Percentiles rank a stretch among this genome's conserved stretches.
Conservation (phyloP, 176 grass and related monocot species). For the Hordeum vulgare region DNA sequence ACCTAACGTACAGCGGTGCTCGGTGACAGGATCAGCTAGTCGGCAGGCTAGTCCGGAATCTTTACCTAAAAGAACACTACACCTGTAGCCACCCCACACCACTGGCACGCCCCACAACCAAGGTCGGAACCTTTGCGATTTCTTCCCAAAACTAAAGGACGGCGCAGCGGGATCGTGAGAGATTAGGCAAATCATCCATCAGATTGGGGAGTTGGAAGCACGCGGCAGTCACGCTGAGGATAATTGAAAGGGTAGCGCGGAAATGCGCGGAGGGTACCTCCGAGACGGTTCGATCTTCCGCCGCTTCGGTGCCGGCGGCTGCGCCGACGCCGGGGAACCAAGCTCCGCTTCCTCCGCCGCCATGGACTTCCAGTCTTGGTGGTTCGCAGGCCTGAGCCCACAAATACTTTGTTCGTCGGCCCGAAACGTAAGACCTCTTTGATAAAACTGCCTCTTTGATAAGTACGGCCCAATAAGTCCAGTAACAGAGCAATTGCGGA, state of each 20-base stretch:
- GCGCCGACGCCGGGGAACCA: not conserved
- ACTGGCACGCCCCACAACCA: not conserved
- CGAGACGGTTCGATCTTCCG: conserved; percentile 35
- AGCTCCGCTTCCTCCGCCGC: conserved; percentile 12
- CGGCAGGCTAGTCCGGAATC: conserved; percentile 28
- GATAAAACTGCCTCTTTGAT: too few relatives aligned
- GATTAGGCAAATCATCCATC: conserved; percentile 14
- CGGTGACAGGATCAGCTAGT: conserved; percentile 21
- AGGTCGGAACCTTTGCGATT: not conserved
- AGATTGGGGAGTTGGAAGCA: not conserved
- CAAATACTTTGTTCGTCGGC: not conserved
- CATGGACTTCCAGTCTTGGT: not conserved
- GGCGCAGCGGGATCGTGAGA: not conserved
- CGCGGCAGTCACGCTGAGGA: not conserved
- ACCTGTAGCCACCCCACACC: conserved; percentile 9
- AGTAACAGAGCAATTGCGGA: too few relatives aligned
- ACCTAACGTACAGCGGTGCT: conserved; percentile 29
- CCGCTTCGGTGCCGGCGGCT: conserved; percentile 28
- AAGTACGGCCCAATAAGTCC: too few relatives aligned
- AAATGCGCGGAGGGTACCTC: not conserved
- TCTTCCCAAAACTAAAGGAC: conserved; percentile 2
- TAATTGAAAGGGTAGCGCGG: not conserved
- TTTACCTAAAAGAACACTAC: conserved; percentile 29
- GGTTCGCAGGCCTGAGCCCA: not conserved
- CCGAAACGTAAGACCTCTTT: not conserved